Percentiles rank a stretch among this genome's conserved stretches.
Conservation (phyloP, 495 filamentous ascomycete genomes). For the Neurospora sp. region DNA sequence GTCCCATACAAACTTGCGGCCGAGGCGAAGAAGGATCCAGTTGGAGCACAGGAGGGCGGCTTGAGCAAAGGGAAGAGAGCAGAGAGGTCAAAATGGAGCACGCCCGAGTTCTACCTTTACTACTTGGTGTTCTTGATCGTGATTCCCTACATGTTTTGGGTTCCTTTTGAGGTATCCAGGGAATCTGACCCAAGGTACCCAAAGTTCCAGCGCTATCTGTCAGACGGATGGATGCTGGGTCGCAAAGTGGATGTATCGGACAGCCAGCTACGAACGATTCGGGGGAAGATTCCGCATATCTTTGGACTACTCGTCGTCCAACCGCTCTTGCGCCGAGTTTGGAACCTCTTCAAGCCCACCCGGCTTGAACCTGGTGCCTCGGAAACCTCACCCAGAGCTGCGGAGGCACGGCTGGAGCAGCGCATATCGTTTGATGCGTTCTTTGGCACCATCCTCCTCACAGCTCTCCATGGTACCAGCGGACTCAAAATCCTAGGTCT, state of each 20-base stretch:
- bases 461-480: constrained; percentile 76
- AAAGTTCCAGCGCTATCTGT: constrained; percentile 60
- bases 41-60: constrained; percentile 18
- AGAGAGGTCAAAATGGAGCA: constrained; percentile 64
- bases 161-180: constrained; percentile 76
- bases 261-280: constrained; percentile 76
- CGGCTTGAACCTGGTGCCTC: constrained; percentile 7
- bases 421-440: constrained; percentile 74
- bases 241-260: constrained; percentile 94
- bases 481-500: constrained; percentile 72
- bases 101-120: constrained; percentile 78
- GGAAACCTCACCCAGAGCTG: constrained; percentile 31
- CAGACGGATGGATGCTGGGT: constrained; percentile 87
- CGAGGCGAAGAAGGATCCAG: constrained; percentile 27
- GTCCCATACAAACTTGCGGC: constrained; percentile 48
- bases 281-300: constrained; percentile 77
- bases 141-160: constrained; percentile 86
- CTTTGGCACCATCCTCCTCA: constrained; percentile 72
- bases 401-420: constrained; percentile 58
- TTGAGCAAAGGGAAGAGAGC: constrained; percentile 28
- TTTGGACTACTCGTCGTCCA: constrained; percentile 60
- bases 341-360: constrained; percentile 39
- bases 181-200: constrained; percentile 73
- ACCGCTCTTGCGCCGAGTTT: constrained; percentile 64
- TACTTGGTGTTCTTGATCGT: constrained; percentile 55